Base-by-base conservation (phyloP, 306 rosid genomes). In the Sechiopsis laciniata region DNA sequence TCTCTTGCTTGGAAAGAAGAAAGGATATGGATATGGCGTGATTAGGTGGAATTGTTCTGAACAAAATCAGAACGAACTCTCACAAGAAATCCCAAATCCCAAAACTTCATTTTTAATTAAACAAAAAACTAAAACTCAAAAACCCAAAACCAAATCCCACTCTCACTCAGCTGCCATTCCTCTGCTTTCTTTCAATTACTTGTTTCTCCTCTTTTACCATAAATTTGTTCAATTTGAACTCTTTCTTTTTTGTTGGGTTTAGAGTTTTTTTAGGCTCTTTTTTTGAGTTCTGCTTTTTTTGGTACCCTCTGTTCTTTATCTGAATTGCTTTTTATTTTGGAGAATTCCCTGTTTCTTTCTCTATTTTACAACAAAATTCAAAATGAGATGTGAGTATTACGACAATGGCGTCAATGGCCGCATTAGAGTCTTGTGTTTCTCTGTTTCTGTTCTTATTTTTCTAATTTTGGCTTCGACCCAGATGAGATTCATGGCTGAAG, bases 161-260 rank as follows among this genome's bases (percentile, higher is more conserved):
- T 84, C 76, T 73, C 60, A 83, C 74, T 75, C 90, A 85, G 92
- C 93, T 87, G 90, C 84, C 74, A 80, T 50, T 75, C n/a, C 71
- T 10, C 78, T 75, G 24, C 71, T 79, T 76, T 32, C 5, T 3
- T 32, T 32, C 37, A 32, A 3, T 32, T 32, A 32, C 37, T 32
- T 32, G 3, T 32, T 32, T 32, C 37, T 32, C 37, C 3, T 32
- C 37, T 32, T 32, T 32, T 32, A n/a, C 14, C 65, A 59, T 8
- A 4, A 61, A 61, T 61, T 61, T 61, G 57, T 40, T 37, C 4
- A 6, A 5, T 65, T 16, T 66, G 1, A 26, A 26, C 29, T 26
- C 29, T 26, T 26, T 26, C 29, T 26, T 26, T 26, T 26, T 26
- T 26, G 29, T 26, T 26, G 29, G 29, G 29, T 2, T 26, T 26